Percentiles rank a stretch among this genome's conserved stretches.
phyloP scores from a whole-genome alignment of 805 yeast genomes.

The Clavispora vitiphila region DNA sequence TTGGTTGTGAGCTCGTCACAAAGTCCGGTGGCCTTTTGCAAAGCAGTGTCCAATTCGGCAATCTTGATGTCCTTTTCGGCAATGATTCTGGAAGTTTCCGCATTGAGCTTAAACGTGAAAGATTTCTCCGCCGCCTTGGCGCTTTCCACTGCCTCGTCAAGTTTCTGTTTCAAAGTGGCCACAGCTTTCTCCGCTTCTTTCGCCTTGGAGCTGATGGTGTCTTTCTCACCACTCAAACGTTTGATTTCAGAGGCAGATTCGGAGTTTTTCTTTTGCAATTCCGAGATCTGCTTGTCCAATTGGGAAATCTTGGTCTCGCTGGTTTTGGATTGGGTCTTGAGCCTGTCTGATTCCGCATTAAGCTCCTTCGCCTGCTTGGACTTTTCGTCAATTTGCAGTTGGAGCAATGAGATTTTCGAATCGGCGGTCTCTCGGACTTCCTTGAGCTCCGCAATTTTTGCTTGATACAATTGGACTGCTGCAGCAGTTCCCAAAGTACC shows the following conservation, averaged over 20 bases:
- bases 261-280: neutral
- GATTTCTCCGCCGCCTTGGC: conserved; percentile 11
- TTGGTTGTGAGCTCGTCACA: neutral
- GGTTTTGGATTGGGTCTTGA: neutral
- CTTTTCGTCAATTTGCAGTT: neutral
- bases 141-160: conserved; percentile 3
- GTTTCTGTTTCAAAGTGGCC: neutral
- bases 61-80: conserved; percentile 21
- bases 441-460: conserved; percentile 14
- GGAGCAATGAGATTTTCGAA: neutral
- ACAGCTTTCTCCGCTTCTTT: neutral
- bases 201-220: neutral
- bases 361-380: neutral
- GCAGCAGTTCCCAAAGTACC: conserved; percentile 19
- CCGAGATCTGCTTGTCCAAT: neutral
- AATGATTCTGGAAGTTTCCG: conserved; percentile 19
- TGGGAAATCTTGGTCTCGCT: neutral
- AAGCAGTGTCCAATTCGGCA: conserved; percentile 1
- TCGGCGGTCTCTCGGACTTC: neutral
- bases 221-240: neutral
- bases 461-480: conserved; percentile 17
- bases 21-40: neutral
- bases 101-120: conserved; percentile 21
- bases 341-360: neutral
- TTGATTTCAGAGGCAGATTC: neutral